phyloP scores from a whole-genome alignment of 139 green algal genomes.

The Gonium pectorale region DNA sequence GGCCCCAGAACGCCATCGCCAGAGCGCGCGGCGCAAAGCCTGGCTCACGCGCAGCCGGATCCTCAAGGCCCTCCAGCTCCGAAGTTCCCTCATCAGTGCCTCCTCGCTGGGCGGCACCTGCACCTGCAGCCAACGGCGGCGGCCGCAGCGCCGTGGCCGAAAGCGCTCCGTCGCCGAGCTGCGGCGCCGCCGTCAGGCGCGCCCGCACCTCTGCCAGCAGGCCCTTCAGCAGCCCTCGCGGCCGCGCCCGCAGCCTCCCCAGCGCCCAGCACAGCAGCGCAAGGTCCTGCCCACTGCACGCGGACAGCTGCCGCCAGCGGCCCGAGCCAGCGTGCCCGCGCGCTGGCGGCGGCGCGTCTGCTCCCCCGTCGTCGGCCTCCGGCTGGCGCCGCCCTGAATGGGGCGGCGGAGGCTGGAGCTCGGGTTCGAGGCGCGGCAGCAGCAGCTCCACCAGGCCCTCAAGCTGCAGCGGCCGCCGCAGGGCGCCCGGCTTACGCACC shows the following conservation, averaged over 20 bases:
- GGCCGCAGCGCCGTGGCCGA: too few relatives aligned
- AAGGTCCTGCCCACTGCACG: conserved; percentile 4
- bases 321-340: too few relatives aligned
- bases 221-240: background rate
- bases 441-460: background rate
- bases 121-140: too few relatives aligned
- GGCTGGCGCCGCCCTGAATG: too few relatives aligned
- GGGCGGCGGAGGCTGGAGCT: too few relatives aligned
- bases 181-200: background rate
- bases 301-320: background rate
- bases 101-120: too few relatives aligned
- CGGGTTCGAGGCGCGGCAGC: background rate
- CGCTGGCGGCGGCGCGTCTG: too few relatives aligned
- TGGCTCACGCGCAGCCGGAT: too few relatives aligned
- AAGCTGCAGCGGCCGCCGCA: background rate
- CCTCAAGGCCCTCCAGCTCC: too few relatives aligned
- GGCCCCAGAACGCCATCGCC: conserved; percentile 17
- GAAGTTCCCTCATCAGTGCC: too few relatives aligned
- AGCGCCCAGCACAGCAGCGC: conserved; percentile 17
- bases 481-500: background rate
- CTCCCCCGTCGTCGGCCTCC: too few relatives aligned
- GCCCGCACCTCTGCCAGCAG: conserved; percentile 2
- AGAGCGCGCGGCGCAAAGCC: background rate
- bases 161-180: too few relatives aligned
- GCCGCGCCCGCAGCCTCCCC: background rate